These are phyloP conservation scores for Termitomyces eurrhizus DNA, from an alignment of 768 basidiomycete genomes.

Conservation along the genomic window DNA sequence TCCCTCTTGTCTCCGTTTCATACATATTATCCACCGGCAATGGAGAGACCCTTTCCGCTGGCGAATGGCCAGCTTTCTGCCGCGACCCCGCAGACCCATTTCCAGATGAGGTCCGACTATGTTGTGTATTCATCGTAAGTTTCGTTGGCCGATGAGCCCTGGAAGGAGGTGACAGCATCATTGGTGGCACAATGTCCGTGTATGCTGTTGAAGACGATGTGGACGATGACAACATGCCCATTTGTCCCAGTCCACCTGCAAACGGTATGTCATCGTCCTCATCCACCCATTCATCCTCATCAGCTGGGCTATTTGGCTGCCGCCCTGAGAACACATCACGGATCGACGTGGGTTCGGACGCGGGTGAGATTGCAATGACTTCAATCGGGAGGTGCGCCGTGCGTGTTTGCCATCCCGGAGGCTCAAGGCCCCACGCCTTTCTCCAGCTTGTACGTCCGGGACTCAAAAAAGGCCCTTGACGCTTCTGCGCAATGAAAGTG, in stretches of 20 bases:
- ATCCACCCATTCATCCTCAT: slow-evolving; percentile 87
- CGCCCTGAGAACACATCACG: slow-evolving; percentile 82
- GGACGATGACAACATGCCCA: slow-evolving; percentile 32
- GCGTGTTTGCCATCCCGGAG: slow-evolving; percentile 78
- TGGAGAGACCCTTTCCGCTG: slow-evolving; percentile 58
- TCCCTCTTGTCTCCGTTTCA: slow-evolving; percentile 51
- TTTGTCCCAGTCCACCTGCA: slow-evolving; percentile 77
- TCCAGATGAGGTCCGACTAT: slow-evolving; percentile 17
- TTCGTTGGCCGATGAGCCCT: slow-evolving; percentile 39
- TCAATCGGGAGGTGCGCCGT: slow-evolving; percentile 69
- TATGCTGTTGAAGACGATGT: slow-evolving; percentile 23
- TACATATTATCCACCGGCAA: slow-evolving; percentile 48
- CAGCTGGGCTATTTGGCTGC: slow-evolving; percentile 54
- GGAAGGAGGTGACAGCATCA: slow-evolving; percentile 49
- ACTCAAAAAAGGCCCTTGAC: slow-evolving; percentile 66
- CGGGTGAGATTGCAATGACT: slow-evolving; percentile 67
- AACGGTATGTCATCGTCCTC: slow-evolving; percentile 80
- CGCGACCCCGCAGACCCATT: slow-evolving; percentile 19
- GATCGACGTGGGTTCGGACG: slow-evolving; percentile 45
- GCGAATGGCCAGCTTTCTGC: slow-evolving; percentile 53
- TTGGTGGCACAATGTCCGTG: slow-evolving; percentile 27
- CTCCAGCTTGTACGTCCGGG: slow-evolving; percentile 82
- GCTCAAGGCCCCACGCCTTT: slow-evolving; percentile 85
- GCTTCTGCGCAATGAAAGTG: slow-evolving; percentile 81
- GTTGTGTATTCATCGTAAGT: slow-evolving; percentile 27